Evolutionary conservation across 1,139 yeast genomes (phyloP).

Genomic region (Kodamaea plutei): DNA sequence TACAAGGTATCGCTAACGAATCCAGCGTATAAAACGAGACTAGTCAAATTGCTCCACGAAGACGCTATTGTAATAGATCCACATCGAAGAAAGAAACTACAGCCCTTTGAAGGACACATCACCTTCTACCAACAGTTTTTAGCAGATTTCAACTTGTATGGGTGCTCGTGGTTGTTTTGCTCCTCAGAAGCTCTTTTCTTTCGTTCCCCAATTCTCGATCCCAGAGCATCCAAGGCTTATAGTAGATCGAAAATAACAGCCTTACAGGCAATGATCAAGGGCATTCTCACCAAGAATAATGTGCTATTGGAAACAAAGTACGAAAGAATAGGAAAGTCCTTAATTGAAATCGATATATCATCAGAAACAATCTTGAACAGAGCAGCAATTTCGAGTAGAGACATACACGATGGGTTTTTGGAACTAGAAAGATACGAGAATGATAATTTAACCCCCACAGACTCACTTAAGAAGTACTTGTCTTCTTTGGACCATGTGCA

Average conservation of each 20-base stretch:
- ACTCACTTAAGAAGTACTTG: conserved; percentile 31
- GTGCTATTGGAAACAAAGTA: conserved; percentile 20
- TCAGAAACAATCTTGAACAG: conserved; percentile 61
- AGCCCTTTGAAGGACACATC: conserved; percentile 69
- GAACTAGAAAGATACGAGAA: conserved; percentile 21
- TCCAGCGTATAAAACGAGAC: conserved; percentile 55
- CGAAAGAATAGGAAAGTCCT: conserved; percentile 55
- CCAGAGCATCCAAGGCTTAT: conserved; percentile 5
- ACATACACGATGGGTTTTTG: conserved; percentile 47
- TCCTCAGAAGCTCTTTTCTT: conserved; percentile 14
- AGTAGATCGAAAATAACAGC: conserved; percentile 2
- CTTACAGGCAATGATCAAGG: conserved; percentile 13
- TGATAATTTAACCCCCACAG: conserved; percentile 1
- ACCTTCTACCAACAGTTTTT: conserved; percentile 75
- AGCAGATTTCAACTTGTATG: conserved; percentile 77
- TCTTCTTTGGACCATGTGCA: conserved; percentile 60
- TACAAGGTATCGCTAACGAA: conserved; percentile 66
- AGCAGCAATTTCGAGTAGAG: conserved; percentile 35
- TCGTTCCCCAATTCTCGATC: conserved; percentile 12
- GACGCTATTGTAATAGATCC: conserved; percentile 4
- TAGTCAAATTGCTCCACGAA: conserved; percentile 45
- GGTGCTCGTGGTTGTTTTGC: conserved; percentile 70
- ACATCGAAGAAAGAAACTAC: conserved; percentile 14
- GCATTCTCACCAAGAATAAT: conserved; percentile 20
- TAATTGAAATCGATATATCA: conserved; percentile 66